Base-by-base conservation (phyloP, 2,329 filamentous ascomycete genomes). In the Annulohypoxylon truncatum region DNA sequence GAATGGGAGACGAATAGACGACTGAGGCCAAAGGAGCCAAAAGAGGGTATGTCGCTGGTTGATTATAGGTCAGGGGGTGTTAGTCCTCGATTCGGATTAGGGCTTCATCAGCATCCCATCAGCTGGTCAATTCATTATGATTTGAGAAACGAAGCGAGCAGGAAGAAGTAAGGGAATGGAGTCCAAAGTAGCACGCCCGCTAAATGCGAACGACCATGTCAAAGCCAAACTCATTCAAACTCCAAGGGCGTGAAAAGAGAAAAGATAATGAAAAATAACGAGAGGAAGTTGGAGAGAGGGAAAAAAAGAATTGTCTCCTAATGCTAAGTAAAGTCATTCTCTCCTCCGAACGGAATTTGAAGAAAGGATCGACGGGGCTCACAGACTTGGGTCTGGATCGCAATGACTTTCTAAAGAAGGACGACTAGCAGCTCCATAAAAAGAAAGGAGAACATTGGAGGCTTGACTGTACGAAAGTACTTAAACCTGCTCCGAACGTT, bases 31-130 rank as follows among this genome's bases (percentile, higher is more conserved):
- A 67, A 61, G 61, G 68, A 66, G 61, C 63, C 54, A 54, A 67
- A 61, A 55, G 68, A 66, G 60, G 68, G 66, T 66, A 70, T 67
- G 47, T 62, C 53, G 61, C 63, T 48, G 56, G 47, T 44, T 31
- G 54, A 54, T 52, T 70, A 66, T 70, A 63, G 63, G 58, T 38
- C 66, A 66, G 68, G 68, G 67, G 67, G 56, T 46, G 55, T 28
- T 35, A 40, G 62, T 69, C 56, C 66, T 69, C 35, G 26, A 69
- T 66, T 64, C 48, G 64, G 66, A 61, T 69, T 67, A 66, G 64
- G 64, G 38, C 56, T 56, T 67, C 52, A 54, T 54, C 52, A 44
- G 52, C 52, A 48, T 48, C 44, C 50, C 61, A 59, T 65, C 57
- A 56, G 61, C 61, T 55, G 48, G 38, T 33, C 61, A 58, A 66